phyloP scores from a whole-genome alignment of 495 filamentous ascomycete species.

The Terfezia claveryi region DNA sequence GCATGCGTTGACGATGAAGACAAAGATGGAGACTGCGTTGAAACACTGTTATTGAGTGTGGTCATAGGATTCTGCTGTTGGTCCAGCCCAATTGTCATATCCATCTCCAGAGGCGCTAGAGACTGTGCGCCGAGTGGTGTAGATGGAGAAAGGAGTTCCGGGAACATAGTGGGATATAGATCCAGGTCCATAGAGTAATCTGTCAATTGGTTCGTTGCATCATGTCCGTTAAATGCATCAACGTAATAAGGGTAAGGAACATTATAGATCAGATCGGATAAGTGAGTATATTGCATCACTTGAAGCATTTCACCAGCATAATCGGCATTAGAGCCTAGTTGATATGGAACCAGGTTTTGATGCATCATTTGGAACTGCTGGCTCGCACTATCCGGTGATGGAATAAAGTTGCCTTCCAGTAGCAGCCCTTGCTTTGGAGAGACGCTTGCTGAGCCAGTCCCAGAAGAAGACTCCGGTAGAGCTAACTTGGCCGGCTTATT shows the following conservation, averaged over 20 bases:
- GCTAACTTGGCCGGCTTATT: background rate
- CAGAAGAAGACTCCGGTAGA: background rate
- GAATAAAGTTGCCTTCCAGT: slow-evolving; percentile 9
- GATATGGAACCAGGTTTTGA: slow-evolving; percentile 9
- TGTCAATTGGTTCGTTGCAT: slow-evolving; percentile 3
- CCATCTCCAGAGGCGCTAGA: slow-evolving; percentile 1
- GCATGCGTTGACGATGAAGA: slow-evolving; percentile 5
- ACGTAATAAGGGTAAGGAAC: slow-evolving; percentile 10
- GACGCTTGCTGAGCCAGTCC: background rate
- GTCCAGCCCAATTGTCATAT: slow-evolving; percentile 5
- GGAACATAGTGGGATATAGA: slow-evolving; percentile 14
- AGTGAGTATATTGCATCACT: background rate
- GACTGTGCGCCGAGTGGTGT: background rate
- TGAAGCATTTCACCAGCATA: slow-evolving; percentile 1
- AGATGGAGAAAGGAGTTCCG: background rate
- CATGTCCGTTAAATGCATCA: slow-evolving; percentile 10
- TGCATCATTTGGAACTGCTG: slow-evolving; percentile 6
- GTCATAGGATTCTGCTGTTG: slow-evolving; percentile 6
- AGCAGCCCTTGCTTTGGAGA: slow-evolving; percentile 3
- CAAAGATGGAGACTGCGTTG: slow-evolving; percentile 3
- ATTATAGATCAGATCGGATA: background rate
- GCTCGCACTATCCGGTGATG: slow-evolving; percentile 12
- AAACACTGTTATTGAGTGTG: slow-evolving; percentile 2
- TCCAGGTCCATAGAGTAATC: slow-evolving; percentile 12
- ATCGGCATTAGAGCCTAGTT: slow-evolving; percentile 5